Evolutionary conservation across 257 asterid genomes (phyloP).

Genomic region (Solanum okadae): DNA sequence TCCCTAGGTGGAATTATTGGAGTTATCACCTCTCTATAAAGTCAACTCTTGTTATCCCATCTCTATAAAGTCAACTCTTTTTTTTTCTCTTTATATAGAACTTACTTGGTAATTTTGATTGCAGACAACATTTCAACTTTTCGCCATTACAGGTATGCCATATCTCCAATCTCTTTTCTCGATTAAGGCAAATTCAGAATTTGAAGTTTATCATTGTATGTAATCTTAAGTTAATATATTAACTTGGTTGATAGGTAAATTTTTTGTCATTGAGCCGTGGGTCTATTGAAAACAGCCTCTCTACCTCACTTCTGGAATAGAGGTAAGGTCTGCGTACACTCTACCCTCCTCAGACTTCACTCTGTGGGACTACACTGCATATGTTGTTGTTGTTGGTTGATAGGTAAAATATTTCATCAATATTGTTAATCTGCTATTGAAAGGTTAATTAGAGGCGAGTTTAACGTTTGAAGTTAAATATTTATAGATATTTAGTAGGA

Average conservation of each 20-base stretch:
- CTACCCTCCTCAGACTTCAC: no score
- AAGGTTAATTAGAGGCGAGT: not conserved
- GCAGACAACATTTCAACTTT: not conserved
- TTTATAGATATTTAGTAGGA: no score
- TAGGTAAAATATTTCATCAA: no score
- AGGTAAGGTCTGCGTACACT: not conserved
- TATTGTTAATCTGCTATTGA: not conserved
- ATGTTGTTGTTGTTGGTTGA: no score
- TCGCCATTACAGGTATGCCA: not conserved
- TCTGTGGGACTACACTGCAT: no score
- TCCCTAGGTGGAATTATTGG: not conserved
- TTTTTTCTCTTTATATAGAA: not conserved
- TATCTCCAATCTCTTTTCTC: not conserved
- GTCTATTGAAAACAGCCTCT: not conserved
- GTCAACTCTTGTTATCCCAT: not conserved
- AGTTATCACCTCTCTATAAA: not conserved
- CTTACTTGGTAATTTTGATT: not conserved
- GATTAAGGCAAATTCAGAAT: not conserved
- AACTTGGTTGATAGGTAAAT: not conserved
- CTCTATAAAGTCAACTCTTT: not conserved
- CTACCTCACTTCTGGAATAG: not conserved
- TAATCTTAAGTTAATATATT: not conserved
- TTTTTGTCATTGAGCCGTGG: not conserved
- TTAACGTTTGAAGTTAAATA: no score
- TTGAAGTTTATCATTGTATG: rapidly evolving